These are phyloP conservation scores for Neofusicoccum umdonicola DNA, from an alignment of 2,329 filamentous ascomycete genomes.

Conservation along the genomic window DNA sequence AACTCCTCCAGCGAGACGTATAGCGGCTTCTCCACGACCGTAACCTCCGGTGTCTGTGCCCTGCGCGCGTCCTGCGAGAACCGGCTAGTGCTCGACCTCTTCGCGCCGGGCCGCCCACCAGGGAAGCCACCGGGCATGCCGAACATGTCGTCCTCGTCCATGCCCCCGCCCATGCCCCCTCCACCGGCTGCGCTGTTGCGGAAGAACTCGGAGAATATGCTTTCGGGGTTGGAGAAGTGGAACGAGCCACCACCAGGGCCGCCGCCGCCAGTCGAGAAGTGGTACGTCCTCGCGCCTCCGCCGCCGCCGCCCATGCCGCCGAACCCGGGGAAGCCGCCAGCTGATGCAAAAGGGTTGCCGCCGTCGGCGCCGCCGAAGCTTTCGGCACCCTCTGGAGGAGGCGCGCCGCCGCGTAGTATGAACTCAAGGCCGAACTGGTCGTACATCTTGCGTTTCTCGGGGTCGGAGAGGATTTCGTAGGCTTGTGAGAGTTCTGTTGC, in stretches of 20 bases:
- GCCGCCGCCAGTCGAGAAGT: conserved; percentile 58
- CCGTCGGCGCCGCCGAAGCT: conserved; percentile 27
- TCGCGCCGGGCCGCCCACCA: conserved; percentile 34
- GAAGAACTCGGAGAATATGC: conserved; percentile 83
- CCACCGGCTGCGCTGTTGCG: conserved; percentile 53
- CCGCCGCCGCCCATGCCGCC: conserved; percentile 56
- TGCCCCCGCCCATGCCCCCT: conserved; percentile 34
- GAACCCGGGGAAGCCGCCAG: conserved; percentile 48
- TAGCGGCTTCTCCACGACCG: conserved; percentile 82
- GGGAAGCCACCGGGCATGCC: conserved; percentile 31
- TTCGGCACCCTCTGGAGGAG: conserved; percentile 60
- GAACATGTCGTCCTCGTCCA: conserved; percentile 51
- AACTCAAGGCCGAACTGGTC: conserved; percentile 94
- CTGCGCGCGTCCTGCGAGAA: conserved; percentile 36
- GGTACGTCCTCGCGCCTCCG: conserved; percentile 56
- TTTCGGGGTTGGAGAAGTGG: conserved; percentile 77
- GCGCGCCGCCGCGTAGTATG: conserved; percentile 74
- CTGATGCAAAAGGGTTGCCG: conserved; percentile 43
- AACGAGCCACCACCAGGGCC: conserved; percentile 63
- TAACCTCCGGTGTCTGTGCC: conserved; percentile 74
- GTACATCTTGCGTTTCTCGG: conserved; percentile 93
- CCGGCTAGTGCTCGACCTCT: conserved; percentile 28
- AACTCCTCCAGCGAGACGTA: conserved; percentile 83
- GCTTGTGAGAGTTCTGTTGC: conserved; percentile 81
- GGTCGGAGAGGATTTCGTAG: conserved; percentile 96